These are phyloP conservation scores for Phytophthora cajani DNA, from an alignment of 352 stramenopile genomes.

Conservation along the genomic window DNA sequence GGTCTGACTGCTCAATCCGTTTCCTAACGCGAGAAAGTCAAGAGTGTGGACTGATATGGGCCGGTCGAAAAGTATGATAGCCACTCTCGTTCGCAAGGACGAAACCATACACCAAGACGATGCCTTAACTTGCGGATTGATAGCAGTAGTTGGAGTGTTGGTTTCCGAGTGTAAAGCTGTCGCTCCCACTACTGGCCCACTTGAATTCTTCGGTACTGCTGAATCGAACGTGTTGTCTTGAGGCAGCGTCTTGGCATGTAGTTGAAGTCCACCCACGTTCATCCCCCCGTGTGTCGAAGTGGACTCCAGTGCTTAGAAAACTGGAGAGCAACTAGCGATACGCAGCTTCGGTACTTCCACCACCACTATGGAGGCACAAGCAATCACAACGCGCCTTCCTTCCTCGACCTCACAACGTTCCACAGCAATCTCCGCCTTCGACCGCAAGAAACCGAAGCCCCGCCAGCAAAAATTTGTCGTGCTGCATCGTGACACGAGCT, in stretches of 20 bases:
- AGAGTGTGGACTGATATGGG: neutral
- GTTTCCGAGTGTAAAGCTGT: too few relatives aligned
- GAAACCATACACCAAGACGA: too few relatives aligned
- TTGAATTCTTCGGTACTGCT: neutral
- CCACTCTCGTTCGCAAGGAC: neutral
- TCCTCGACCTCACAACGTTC: neutral
- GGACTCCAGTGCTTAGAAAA: too few relatives aligned
- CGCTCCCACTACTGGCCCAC: neutral
- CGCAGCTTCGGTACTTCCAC: neutral
- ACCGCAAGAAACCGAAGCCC: constrained; percentile 19
- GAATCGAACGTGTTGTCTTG: neutral
- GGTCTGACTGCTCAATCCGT: constrained; percentile 6
- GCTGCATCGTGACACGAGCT: neutral
- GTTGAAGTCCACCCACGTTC: constrained; percentile 1
- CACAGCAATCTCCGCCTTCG: neutral
- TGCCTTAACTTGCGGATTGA: too few relatives aligned
- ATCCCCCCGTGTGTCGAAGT: neutral
- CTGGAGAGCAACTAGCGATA: neutral
- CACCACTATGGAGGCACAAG: neutral
- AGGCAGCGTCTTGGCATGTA: neutral
- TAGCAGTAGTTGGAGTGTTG: too few relatives aligned
- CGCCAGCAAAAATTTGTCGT: neutral
- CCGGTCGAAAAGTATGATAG: neutral
- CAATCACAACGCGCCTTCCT: neutral
- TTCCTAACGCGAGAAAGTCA: constrained; percentile 3